Percentiles rank a stretch among this genome's conserved stretches.
phyloP scores from a whole-genome alignment of 2,329 filamentous ascomycete genomes.

The Chrysoporthe austroafricana region DNA sequence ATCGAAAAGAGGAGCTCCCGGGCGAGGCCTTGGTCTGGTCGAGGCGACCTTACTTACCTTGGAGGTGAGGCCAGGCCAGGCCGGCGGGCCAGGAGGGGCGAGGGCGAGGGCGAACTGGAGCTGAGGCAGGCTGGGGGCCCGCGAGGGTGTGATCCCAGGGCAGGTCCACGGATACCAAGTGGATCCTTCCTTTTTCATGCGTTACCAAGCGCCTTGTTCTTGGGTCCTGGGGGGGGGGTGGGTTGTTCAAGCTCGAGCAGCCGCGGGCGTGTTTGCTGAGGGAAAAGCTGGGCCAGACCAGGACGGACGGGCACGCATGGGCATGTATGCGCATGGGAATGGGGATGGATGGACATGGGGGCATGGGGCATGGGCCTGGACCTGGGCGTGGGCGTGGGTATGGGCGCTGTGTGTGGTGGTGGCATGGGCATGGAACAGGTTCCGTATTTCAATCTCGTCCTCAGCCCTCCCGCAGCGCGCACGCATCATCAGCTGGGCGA shows the following conservation, averaged over 20 bases:
- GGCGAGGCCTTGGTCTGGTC: neutral
- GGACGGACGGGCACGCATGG: too few species aligned
- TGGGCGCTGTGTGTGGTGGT: too few species aligned
- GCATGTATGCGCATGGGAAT: too few species aligned
- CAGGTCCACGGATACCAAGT: constrained; percentile 15
- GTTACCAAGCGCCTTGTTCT: neutral
- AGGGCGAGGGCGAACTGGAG: constrained; percentile 6
- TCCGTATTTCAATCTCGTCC: neutral
- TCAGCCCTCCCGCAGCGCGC: neutral
- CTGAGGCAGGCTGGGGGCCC: constrained; percentile 8
- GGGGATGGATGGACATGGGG: neutral
- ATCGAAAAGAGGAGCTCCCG: neutral
- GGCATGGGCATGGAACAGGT: neutral
- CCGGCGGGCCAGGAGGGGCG: neutral
- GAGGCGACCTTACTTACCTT: constrained; percentile 7
- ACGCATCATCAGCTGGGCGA: constrained; percentile 2
- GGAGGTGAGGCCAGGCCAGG: constrained; percentile 8
- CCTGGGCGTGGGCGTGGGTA: too few species aligned
- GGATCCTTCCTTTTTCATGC: constrained; percentile 19
- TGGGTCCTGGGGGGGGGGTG: too few species aligned
- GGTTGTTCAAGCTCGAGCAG: too few species aligned
- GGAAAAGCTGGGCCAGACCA: too few species aligned
- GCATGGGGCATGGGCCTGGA: neutral
- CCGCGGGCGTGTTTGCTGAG: too few species aligned
- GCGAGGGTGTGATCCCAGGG: constrained; percentile 9